These are phyloP conservation scores for Cynanchum wilfordii DNA, from an alignment of 257 asterid species.

Conservation along the genomic window DNA sequence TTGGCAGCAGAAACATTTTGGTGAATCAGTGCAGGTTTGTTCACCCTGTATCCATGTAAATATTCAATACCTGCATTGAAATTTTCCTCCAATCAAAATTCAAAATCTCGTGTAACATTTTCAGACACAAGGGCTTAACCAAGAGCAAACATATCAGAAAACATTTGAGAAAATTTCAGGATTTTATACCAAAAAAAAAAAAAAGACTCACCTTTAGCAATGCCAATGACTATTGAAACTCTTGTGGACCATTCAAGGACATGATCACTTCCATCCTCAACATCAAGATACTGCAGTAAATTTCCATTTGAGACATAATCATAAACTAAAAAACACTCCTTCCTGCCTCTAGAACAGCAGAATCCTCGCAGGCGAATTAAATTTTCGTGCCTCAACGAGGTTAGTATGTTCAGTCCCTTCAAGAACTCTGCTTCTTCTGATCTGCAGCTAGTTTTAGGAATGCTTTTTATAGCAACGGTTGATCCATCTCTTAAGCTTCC, in stretches of 20 bases:
- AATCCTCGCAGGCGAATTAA: slow-evolving; percentile 73
- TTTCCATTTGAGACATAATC: slow-evolving; percentile 71
- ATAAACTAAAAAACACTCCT: slow-evolving; percentile 78
- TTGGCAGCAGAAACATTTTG: slow-evolving; percentile 82
- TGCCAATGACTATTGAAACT: slow-evolving; percentile 61
- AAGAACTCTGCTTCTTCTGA: slow-evolving; percentile 83
- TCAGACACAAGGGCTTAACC: too few species aligned
- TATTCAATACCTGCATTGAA: slow-evolving; percentile 61
- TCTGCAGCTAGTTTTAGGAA: slow-evolving; percentile 77
- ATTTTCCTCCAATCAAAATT: too few species aligned
- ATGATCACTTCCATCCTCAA: slow-evolving; percentile 48
- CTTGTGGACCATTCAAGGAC: slow-evolving; percentile 77
- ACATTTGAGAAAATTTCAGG: too few species aligned
- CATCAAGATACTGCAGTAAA: slow-evolving; percentile 54
- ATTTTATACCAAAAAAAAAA: too few species aligned
- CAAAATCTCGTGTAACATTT: too few species aligned
- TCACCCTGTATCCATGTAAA: slow-evolving; percentile 53
- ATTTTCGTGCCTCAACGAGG: slow-evolving; percentile 74
- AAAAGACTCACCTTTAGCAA: slow-evolving; percentile 60
- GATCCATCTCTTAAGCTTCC: slow-evolving; percentile 85
- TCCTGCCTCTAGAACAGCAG: slow-evolving; percentile 78
- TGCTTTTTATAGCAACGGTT: slow-evolving; percentile 62
- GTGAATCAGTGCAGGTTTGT: slow-evolving; percentile 68
- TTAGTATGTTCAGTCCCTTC: slow-evolving; percentile 54
- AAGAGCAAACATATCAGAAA: too few species aligned